Base-by-base conservation (phyloP, 495 filamentous ascomycete species). In the Amphirosellinia nigrospora region DNA sequence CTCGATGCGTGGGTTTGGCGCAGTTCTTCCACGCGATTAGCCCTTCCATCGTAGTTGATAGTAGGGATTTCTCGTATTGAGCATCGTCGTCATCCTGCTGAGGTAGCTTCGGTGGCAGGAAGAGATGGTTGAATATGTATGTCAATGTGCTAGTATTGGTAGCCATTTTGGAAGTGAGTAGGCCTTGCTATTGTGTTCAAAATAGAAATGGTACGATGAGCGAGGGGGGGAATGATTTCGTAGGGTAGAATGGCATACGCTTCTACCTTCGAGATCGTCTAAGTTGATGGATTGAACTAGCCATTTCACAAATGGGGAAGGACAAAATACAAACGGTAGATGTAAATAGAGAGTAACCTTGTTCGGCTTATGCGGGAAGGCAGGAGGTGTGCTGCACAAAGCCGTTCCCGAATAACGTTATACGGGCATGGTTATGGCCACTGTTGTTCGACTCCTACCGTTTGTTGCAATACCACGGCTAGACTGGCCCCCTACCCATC, bases 91-190 rank as follows among this genome's bases (percentile, higher is more conserved):
- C 83, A 21, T 81, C 78, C 0, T 66, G 4, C 50, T 89, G 81
- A 0, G 89, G 89, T 0, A 89, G 73, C 38, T 85, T 80, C 0
- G 87, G 85, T 0, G 88, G 89, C 0, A 91, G 79, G 66, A 89
- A 87, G 45, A 91, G 74, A 73, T 91, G 88, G 60, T 89, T 73
- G 73, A 87, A 74, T 11, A 82, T 61, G 72, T 83, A 87, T 30
- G 9, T 8, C 34, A 66, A 34, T 0, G 34, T 55, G 26, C 21
- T 30, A 34, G 39, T 4, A 46, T 43, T 15, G 13, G 23, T 28
- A 48, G 38, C 60, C 60, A 63, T 63, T 1, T 46, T n/a, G 11
- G 48, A 30, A 19, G 38, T 26, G 34, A 61, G 38, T 61, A 28
- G 7, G 58, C 43, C 7, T 61, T 16, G 58, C 38, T 21, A 2